Percentiles rank a stretch among this genome's conserved stretches.
These are phyloP conservation scores for Pseudozyma flocculosa DNA, from an alignment of 1,284 basidiomycete genomes.

Conservation along the genomic window DNA sequence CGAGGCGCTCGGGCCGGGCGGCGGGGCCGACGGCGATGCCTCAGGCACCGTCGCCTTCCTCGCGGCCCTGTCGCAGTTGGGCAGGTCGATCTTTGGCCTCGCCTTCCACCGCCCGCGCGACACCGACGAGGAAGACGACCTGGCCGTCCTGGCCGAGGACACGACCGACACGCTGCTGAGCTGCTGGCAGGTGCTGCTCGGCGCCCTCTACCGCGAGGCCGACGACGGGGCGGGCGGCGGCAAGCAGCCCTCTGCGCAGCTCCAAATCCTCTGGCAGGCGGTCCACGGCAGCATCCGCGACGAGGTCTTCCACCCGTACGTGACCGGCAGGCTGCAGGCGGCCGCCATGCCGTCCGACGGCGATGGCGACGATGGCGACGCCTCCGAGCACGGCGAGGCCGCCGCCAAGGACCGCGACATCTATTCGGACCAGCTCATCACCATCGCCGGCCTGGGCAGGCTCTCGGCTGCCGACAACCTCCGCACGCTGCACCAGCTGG, in stretches of 20 bases:
- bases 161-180: slow-evolving; percentile 27
- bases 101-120: slow-evolving; percentile 33
- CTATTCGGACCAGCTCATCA: slow-evolving; percentile 48
- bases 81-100: slow-evolving; percentile 24
- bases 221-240: slow-evolving; percentile 1
- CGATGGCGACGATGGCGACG: slow-evolving; percentile 16
- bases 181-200: slow-evolving; percentile 28
- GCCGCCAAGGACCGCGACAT: slow-evolving; percentile 39
- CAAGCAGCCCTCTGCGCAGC: slow-evolving; percentile 3
- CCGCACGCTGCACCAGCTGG: slow-evolving; percentile 13
- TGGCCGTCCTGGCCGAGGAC: slow-evolving; percentile 36
- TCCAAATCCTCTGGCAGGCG: slow-evolving; percentile 16
- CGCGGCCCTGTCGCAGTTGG: slow-evolving; percentile 24
- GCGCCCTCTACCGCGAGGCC: slow-evolving; percentile 12
- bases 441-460: slow-evolving; percentile 42
- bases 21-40: slow-evolving; percentile 6
- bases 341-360: slow-evolving; percentile 12
- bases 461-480: slow-evolving; percentile 21
- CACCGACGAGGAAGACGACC: slow-evolving; percentile 39
- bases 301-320: slow-evolving; percentile 44
- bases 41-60: slow-evolving; percentile 19
- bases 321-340: slow-evolving; percentile 37
- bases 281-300: slow-evolving; percentile 35
- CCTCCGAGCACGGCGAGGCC: slow-evolving; percentile 38
- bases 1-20: slow-evolving; percentile 4